These are phyloP conservation scores for Talaromyces thailandensis DNA, from an alignment of 495 filamentous ascomycete species.

Conservation along the genomic window DNA sequence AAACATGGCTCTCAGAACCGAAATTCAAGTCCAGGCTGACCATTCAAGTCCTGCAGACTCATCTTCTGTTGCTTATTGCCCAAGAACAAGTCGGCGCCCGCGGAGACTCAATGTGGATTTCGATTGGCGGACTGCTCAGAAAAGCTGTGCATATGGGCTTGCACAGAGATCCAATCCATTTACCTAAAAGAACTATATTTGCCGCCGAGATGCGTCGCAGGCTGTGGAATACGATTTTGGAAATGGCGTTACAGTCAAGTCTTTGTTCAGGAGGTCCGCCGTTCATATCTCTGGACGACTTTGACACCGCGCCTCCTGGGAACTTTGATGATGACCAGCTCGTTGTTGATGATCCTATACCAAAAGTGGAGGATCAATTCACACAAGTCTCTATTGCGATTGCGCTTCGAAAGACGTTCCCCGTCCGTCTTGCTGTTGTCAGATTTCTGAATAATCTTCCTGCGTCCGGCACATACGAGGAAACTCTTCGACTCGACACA, in stretches of 20 bases:
- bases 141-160: constrained; percentile 53
- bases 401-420: constrained; percentile 35
- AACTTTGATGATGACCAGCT: constrained; percentile 36
- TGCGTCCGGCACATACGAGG: constrained; percentile 23
- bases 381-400: constrained; percentile 37
- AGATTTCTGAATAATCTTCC: constrained; percentile 38
- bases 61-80: constrained; percentile 39
- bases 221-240: constrained; percentile 36
- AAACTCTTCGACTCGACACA: constrained; percentile 25
- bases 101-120: constrained; percentile 46
- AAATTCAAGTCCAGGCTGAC: constrained; percentile 37
- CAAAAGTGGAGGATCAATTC: constrained; percentile 24
- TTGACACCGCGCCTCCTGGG: constrained; percentile 42
- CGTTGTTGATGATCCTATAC: constrained; percentile 15
- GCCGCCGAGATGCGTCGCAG: constrained; percentile 28
- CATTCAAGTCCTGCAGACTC: constrained; percentile 35
- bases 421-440: constrained; percentile 34
- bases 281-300: constrained; percentile 33
- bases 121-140: constrained; percentile 43
- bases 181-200: constrained; percentile 16
- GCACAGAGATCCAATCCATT: constrained; percentile 43
- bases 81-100: constrained; percentile 38
- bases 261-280: constrained; percentile 30
- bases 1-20: constrained; percentile 43
- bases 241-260: constrained; percentile 33